A percentile compares a stretch with the other conserved stretches of the same genome.
Evolutionary conservation across 176 grass and related monocot species (phyloP).

Genomic region (Triticum timopheevii): DNA sequence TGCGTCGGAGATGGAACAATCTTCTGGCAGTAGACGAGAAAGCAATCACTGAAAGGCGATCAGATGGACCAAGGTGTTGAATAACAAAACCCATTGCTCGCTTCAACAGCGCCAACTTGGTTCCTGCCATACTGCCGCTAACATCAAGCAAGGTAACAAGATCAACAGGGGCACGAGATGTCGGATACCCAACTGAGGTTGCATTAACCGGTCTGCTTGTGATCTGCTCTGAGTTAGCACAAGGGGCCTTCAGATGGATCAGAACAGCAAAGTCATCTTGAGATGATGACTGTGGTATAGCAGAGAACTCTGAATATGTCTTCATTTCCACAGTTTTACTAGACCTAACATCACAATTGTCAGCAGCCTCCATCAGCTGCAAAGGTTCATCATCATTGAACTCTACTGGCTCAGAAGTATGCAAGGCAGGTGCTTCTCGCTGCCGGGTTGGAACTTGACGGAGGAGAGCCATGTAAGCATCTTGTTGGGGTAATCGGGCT

Average conservation of each 20-base stretch:
- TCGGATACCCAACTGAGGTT: slow-evolving; percentile 35
- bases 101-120: slow-evolving; percentile 89
- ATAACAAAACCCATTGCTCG: slow-evolving; percentile 98
- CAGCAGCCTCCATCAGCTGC: slow-evolving; percentile 39
- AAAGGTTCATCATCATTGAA: slow-evolving; percentile 92
- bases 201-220: slow-evolving; percentile 35
- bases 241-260: slow-evolving; percentile 80
- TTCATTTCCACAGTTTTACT: slow-evolving; percentile 75
- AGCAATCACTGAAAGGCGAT: slow-evolving; percentile 89
- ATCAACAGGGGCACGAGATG: slow-evolving; percentile 75
- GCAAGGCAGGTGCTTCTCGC: slow-evolving; percentile 26
- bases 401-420: slow-evolving; percentile 52
- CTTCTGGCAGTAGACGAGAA: slow-evolving; percentile 86
- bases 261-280: slow-evolving; percentile 68
- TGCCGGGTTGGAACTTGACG: slow-evolving; percentile 45
- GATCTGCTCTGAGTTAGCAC: slow-evolving; percentile 47
- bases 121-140: slow-evolving; percentile 97
- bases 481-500: slow-evolving; percentile 51
- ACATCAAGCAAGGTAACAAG: slow-evolving; percentile 94
- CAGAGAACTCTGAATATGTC: slow-evolving; percentile 61
- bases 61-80: slow-evolving; percentile 80
- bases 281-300: slow-evolving; percentile 54
- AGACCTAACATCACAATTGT: slow-evolving; percentile 36
- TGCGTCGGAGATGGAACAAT: slow-evolving; percentile 69
- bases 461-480: slow-evolving; percentile 53